These are phyloP conservation scores for Fusarium buharicum DNA, from an alignment of 2,329 filamentous ascomycete genomes.

Conservation along the genomic window DNA sequence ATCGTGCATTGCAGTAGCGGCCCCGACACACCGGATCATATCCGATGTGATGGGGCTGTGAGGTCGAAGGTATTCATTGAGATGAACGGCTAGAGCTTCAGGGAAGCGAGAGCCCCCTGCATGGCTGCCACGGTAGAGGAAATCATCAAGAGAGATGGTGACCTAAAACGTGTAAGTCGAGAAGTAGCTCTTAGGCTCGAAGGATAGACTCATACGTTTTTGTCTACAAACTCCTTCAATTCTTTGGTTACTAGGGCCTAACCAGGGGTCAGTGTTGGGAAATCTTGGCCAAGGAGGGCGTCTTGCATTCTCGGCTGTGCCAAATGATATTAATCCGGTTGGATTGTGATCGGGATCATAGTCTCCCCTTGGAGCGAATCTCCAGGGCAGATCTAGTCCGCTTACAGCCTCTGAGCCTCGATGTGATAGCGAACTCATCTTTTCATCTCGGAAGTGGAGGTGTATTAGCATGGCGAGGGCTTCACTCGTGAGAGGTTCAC, in stretches of 20 bases:
- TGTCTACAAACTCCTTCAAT: conserved; percentile 44
- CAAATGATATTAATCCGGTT: conserved; percentile 59
- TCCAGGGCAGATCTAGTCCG: conserved; percentile 47
- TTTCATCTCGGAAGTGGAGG: conserved; percentile 18
- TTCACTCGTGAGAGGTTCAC: conserved; percentile 1
- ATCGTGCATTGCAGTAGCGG: conserved; percentile 54
- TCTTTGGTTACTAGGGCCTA: conserved; percentile 55
- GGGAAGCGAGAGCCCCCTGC: conserved; percentile 51
- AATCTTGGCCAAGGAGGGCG: not conserved
- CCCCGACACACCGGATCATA: conserved; percentile 50
- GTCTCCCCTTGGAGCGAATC: conserved; percentile 46
- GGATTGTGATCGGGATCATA: conserved; percentile 55
- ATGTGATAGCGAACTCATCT: conserved; percentile 34
- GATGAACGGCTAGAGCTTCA: conserved; percentile 49
- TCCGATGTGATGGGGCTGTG: conserved; percentile 43
- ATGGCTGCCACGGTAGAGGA: conserved; percentile 52
- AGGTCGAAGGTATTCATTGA: conserved; percentile 54
- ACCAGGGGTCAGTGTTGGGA: not conserved
- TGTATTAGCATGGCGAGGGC: conserved; percentile 25
- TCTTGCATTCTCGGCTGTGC: conserved; percentile 59
- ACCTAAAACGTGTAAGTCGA: conserved; percentile 24
- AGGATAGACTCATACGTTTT: conserved; percentile 44
- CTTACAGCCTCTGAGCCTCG: conserved; percentile 41
- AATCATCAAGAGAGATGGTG: conserved; percentile 45
- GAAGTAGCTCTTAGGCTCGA: not conserved